These are phyloP conservation scores for Chlamydomonas reinhardtii DNA, from an alignment of 163 green algal genomes.

Conservation along the genomic window DNA sequence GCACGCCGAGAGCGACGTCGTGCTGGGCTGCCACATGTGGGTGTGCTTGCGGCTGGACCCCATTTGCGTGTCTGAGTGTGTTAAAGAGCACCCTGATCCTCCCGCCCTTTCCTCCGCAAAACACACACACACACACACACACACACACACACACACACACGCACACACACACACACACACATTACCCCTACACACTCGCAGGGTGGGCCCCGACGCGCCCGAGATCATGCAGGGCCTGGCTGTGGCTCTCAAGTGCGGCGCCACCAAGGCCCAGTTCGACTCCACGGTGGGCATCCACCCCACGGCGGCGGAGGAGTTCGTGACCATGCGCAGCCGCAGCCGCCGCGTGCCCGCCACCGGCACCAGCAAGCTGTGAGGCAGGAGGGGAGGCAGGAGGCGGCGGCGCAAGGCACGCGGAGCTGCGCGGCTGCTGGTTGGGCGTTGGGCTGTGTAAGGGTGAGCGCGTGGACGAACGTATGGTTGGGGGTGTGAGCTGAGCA, in stretches of 20 bases:
- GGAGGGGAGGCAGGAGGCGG: no score
- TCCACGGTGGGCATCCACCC: constrained; percentile 74
- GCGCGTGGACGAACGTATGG: no score
- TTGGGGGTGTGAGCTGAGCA: no score
- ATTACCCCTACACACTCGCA: constrained; percentile 27
- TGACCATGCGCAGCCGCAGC: constrained; percentile 83
- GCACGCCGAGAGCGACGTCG: constrained; percentile 74
- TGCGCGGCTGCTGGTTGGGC: no score
- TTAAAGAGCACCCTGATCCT: no score
- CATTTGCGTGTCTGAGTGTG: no score
- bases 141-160: no score
- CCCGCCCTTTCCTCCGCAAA: no score
- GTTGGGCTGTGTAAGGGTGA: no score
- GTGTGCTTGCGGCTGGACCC: not conserved
- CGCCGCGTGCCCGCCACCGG: constrained; percentile 51
- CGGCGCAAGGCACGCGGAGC: no score
- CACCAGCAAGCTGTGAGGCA: constrained; percentile 54
- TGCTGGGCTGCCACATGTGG: constrained; percentile 85
- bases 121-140: no score
- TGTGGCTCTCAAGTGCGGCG: constrained; percentile 72
- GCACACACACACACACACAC: no score
- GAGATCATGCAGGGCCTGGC: constrained; percentile 83
- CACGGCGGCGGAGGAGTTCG: constrained; percentile 74
- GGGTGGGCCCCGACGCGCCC: constrained; percentile 74
- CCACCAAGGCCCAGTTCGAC: constrained; percentile 78